These are phyloP conservation scores for Leishmania tarentolae DNA, from an alignment of 208 protist genomes.

Conservation along the genomic window DNA sequence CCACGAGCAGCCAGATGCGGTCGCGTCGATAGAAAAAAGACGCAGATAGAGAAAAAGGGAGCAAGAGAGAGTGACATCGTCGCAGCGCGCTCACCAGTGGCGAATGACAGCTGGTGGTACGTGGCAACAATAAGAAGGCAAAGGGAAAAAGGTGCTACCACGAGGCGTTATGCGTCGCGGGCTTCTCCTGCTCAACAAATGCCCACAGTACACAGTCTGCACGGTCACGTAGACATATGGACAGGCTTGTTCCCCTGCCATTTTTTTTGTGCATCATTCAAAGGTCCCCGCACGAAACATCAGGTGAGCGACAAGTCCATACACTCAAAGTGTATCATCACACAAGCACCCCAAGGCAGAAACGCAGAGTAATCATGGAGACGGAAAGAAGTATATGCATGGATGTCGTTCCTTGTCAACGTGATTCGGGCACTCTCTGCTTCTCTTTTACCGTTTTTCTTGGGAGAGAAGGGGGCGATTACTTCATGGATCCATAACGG, in stretches of 20 bases:
- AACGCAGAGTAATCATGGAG: not conserved
- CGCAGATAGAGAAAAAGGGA: not conserved
- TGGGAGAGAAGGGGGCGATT: too few species aligned
- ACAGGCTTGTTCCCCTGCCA: not conserved
- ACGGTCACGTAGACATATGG: not conserved
- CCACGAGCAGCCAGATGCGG: not conserved
- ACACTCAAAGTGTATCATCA: not conserved
- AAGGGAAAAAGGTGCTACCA: not conserved
- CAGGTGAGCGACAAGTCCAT: not conserved
- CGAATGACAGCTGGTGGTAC: not conserved
- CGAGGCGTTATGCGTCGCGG: not conserved
- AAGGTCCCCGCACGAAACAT: not conserved
- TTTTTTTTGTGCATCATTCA: not conserved
- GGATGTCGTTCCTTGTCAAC: not conserved
- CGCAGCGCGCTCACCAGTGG: not conserved
- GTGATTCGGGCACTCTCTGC: not conserved
- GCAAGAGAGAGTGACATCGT: not conserved
- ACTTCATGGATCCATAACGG: not conserved
- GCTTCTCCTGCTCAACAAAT: not conserved
- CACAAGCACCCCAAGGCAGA: not conserved
- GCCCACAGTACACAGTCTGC: not conserved
- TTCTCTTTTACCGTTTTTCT: not conserved
- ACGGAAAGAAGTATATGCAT: not conserved
- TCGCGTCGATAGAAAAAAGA: not conserved
- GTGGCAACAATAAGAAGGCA: constrained; percentile 5